Base-by-base conservation (phyloP, 176 grass and related monocot genomes). In the Triticum dicoccoides region DNA sequence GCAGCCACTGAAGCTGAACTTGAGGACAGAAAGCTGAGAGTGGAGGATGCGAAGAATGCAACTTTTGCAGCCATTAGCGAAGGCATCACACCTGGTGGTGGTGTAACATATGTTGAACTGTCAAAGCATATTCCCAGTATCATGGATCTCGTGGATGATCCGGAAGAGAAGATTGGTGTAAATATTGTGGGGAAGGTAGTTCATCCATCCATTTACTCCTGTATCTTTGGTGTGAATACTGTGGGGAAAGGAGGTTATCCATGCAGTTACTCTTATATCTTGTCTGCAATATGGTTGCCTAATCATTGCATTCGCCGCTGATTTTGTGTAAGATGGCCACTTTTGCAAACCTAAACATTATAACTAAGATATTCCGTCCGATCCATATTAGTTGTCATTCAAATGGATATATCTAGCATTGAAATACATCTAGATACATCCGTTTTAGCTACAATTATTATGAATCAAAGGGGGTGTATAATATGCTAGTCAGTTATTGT, bases 41-140 rank as follows among this genome's bases (percentile, higher is more conserved):
- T 87, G 12, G 96, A 98, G 81, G 96, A 98, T 94, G 96, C 96
- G 62, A 98, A 98, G 82, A 98, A 98, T 33, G 93, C 96, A 70
- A 92, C 92, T 84, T 98, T 89, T 94, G 91, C 96, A 83, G 96
- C 96, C 64, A 92, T 98, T 63, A 82, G 87, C 45, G 96, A 98
- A 92, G 96, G 93, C 72, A 95, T 98, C 82, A 91, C 92, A 56
- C 96, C 93, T 80, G 96, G 96, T 0, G 93, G 96, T 7, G 96
- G 93, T 81, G 85, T 86, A 39, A 87, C 85, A 82, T 94, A 94
- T 69, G 79, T 95, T 80, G 91, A 94, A 38, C 86, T 98, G 88
- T 94, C 93, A 12, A 98, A 89, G 86, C 74, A 98, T 73, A 92
- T 98, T 66, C 84, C 93, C 4, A 52, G 54, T 18, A 96, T 95